A percentile compares a stretch with the other conserved stretches of the same genome.
Conservation (phyloP, 1,284 basidiomycete genomes). For the Malassezia nana region DNA sequence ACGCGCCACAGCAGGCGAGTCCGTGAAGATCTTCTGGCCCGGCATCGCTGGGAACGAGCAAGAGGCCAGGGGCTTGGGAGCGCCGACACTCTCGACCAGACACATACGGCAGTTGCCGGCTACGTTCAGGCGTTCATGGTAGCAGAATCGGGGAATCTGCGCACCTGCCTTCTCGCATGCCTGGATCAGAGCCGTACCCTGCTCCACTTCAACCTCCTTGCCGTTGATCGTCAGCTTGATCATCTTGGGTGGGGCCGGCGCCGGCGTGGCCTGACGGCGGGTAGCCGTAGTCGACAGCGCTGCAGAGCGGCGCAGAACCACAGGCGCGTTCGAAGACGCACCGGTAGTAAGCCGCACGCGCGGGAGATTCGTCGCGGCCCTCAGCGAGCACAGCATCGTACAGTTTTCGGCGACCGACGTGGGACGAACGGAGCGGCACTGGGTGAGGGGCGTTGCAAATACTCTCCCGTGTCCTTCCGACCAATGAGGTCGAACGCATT, state of each 20-base stretch:
- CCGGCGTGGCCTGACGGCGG: slow-evolving; percentile 31
- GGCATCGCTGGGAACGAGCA: slow-evolving; percentile 97
- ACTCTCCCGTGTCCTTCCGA: slow-evolving; percentile 12
- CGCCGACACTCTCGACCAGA: slow-evolving; percentile 84
- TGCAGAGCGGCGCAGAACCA: slow-evolving; percentile 13
- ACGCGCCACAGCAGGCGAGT: slow-evolving; percentile 88
- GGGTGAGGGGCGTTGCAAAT: background rate
- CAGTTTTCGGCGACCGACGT: slow-evolving; percentile 5
- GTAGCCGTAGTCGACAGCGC: slow-evolving; percentile 29
- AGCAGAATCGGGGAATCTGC: slow-evolving; percentile 63
- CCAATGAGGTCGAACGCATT: slow-evolving; percentile 13
- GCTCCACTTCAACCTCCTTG: slow-evolving; percentile 46
- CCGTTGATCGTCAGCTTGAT: slow-evolving; percentile 47
- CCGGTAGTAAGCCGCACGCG: slow-evolving; percentile 8
- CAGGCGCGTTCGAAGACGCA: slow-evolving; percentile 1
- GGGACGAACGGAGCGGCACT: background rate
- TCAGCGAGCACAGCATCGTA: slow-evolving; percentile 19
- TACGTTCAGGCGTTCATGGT: slow-evolving; percentile 64
- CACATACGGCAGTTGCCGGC: slow-evolving; percentile 56
- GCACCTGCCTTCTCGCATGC: slow-evolving; percentile 59
- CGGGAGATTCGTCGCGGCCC: slow-evolving; percentile 9
- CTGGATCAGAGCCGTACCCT: slow-evolving; percentile 66
- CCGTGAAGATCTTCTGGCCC: slow-evolving; percentile 88
- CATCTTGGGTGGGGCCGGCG: slow-evolving; percentile 43
- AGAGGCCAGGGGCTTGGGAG: slow-evolving; percentile 68